Percentiles rank a stretch among this genome's conserved stretches.
phyloP scores from a whole-genome alignment of 164 flowering plant species.

The Paratinospora sagittata region DNA sequence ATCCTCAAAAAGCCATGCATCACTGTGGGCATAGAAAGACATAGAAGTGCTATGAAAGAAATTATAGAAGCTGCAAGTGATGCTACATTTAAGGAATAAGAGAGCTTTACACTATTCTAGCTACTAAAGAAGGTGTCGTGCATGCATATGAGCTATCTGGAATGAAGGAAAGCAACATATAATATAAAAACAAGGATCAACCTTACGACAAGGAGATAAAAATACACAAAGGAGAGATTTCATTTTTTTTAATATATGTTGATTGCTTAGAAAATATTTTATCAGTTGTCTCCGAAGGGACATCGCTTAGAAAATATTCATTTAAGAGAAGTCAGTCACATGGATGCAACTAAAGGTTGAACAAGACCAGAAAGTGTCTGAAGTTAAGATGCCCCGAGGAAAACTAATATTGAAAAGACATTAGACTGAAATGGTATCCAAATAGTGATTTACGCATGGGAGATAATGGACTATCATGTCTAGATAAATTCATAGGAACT shows the following conservation, averaged over 20 bases:
- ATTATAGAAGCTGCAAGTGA: background rate
- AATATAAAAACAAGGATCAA: background rate
- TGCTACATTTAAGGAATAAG: background rate
- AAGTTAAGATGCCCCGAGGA: background rate
- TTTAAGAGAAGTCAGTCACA: background rate
- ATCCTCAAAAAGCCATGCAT: too few relatives aligned
- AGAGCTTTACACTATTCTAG: background rate
- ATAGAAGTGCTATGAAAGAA: too few relatives aligned
- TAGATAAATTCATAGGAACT: too few relatives aligned
- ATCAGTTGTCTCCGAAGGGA: too few relatives aligned
- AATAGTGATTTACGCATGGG: background rate
- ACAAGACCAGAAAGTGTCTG: background rate
- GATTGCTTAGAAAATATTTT: background rate
- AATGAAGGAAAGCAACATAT: background rate
- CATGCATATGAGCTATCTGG: background rate
- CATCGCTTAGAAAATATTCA: too few relatives aligned
- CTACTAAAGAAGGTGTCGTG: background rate
- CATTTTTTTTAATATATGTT: too few relatives aligned
- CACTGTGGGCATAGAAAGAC: too few relatives aligned
- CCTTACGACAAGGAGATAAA: background rate
- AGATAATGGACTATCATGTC: too few relatives aligned
- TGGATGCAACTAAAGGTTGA: background rate
- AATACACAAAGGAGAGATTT: too few relatives aligned
- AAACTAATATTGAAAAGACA: background rate
- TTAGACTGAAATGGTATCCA: background rate